Percentiles rank a stretch among this genome's conserved stretches.
phyloP scores from a whole-genome alignment of 2,329 filamentous ascomycete genomes.

The Calonectria pauciramosa region DNA sequence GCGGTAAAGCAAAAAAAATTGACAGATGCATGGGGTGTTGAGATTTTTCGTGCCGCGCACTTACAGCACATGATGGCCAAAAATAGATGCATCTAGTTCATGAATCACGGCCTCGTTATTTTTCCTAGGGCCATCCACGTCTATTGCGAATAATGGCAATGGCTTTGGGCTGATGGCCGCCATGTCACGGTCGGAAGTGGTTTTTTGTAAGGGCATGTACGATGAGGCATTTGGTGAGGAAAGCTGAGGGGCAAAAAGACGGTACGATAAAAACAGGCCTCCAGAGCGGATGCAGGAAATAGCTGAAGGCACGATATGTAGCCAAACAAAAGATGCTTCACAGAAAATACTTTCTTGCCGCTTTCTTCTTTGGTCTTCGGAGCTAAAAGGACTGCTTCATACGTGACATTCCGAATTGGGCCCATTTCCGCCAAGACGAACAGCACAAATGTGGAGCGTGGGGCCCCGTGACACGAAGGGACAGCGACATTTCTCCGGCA shows the following conservation, averaged over 20 bases:
- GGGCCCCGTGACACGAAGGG: background rate
- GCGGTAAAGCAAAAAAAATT: background rate
- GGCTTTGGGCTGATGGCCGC: background rate
- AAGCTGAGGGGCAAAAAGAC: background rate
- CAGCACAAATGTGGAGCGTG: background rate
- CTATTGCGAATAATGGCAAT: background rate
- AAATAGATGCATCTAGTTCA: background rate
- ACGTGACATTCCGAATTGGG: background rate
- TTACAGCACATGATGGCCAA: background rate
- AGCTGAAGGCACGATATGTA: background rate
- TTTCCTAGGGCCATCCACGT: background rate
- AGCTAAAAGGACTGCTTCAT: background rate
- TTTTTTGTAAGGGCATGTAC: background rate
- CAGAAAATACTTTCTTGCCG: background rate
- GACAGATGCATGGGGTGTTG: background rate
- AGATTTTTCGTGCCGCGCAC: background rate
- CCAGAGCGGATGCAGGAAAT: background rate
- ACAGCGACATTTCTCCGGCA: background rate
- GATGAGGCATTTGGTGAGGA: background rate
- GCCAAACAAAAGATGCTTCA: background rate
- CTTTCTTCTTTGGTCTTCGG: background rate
- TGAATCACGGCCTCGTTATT: background rate
- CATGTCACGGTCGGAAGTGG: background rate
- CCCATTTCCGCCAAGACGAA: background rate
- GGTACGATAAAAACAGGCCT: background rate